A percentile compares a stretch with the other conserved stretches of the same genome.
These are phyloP conservation scores for Ormosia semicastrata DNA, from an alignment of 306 rosid genomes.

Conservation along the genomic window DNA sequence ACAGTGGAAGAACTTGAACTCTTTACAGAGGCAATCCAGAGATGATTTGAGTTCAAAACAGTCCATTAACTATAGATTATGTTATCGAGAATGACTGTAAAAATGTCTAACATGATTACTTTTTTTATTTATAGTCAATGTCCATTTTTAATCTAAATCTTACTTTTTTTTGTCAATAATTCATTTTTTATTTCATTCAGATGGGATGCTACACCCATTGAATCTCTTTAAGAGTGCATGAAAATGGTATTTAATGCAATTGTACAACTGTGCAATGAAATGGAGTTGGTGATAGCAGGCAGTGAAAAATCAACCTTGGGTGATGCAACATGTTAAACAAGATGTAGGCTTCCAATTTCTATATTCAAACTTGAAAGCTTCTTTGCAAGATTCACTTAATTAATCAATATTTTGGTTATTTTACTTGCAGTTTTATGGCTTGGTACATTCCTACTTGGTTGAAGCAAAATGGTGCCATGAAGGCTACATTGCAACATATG, in stretches of 20 bases:
- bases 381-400: background rate
- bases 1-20: slow-evolving; percentile 43
- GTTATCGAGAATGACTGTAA: no score
- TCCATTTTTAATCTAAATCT: no score
- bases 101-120: no score
- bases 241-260: background rate
- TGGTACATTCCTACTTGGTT: background rate
- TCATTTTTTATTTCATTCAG: background rate
- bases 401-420: background rate
- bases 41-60: background rate
- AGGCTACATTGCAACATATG: background rate
- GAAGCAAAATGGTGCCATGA: background rate
- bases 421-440: background rate
- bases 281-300: background rate
- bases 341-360: background rate
- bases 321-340: background rate
- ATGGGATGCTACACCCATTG: slow-evolving; percentile 27
- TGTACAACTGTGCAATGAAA: background rate
- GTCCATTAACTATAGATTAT: no score
- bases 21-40: slow-evolving; percentile 40
- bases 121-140: no score
- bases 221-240: slow-evolving; percentile 18
- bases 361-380: background rate
- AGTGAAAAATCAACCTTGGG: background rate
- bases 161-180: no score